phyloP scores from a whole-genome alignment of 75 land plant species.

The Cunninghamia lanceolata region DNA sequence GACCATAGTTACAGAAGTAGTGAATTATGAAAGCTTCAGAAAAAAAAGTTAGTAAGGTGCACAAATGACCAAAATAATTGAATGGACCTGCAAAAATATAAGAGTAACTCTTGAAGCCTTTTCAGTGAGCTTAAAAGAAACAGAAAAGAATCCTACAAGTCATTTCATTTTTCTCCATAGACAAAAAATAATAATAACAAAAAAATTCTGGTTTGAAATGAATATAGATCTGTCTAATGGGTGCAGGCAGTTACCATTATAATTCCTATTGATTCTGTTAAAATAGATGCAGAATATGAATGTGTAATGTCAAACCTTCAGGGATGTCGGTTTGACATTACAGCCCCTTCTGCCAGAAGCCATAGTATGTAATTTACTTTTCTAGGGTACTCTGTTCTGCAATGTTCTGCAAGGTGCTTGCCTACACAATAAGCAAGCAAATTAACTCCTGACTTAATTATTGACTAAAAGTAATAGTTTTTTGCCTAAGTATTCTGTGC shows the following conservation, averaged over 20 bases:
- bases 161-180: no score
- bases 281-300: neutral
- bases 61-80: no score
- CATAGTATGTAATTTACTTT: slow-evolving; percentile 55
- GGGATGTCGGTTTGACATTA: slow-evolving; percentile 87
- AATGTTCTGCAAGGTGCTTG: no score
- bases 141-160: no score
- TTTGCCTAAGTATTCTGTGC: neutral
- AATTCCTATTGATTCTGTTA: neutral
- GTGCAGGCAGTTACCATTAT: neutral
- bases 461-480: neutral
- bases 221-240: neutral
- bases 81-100: no score
- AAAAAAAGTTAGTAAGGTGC: no score
- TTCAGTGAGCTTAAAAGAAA: no score
- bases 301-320: slow-evolving; percentile 41
- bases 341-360: slow-evolving; percentile 76
- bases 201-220: neutral
- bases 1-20: no score
- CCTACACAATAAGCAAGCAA: no score
- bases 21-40: no score
- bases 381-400: slow-evolving; percentile 47
- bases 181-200: neutral
- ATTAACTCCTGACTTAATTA: neutral
- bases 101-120: no score